phyloP scores from a whole-genome alignment of 139 green algal genomes.

The Yamagishiella unicocca region DNA sequence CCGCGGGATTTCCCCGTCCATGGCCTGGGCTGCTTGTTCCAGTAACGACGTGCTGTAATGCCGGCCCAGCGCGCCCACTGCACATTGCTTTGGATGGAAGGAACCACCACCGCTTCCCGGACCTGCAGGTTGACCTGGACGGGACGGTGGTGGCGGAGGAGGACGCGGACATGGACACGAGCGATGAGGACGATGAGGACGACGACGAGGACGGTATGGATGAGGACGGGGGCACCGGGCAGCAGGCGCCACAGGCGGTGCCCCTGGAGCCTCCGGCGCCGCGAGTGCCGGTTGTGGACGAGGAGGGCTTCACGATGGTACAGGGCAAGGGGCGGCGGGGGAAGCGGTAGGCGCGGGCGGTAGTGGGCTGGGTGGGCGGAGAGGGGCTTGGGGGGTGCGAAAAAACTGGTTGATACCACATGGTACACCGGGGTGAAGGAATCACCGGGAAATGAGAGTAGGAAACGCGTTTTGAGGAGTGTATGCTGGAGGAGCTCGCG shows the following conservation, averaged over 20 bases:
- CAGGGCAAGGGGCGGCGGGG: constrained; percentile 58
- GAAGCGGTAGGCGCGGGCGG: constrained; percentile 5
- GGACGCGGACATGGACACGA: constrained; percentile 53
- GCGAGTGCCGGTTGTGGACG: constrained; percentile 66
- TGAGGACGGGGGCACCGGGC: constrained; percentile 39
- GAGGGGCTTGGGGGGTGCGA: neutral
- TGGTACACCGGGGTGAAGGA: no score
- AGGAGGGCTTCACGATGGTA: constrained; percentile 79
- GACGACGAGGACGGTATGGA: constrained; percentile 61
- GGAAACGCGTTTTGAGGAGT: no score
- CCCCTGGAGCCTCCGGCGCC: constrained; percentile 27
- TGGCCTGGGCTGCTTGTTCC: no score
- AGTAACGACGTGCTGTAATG: no score
- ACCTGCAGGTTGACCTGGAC: constrained; percentile 68
- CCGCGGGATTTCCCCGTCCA: no score
- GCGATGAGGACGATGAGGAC: constrained; percentile 47
- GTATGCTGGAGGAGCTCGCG: no score
- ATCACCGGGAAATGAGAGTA: no score
- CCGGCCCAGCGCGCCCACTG: no score
- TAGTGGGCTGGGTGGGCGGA: neutral
- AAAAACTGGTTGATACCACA: no score
- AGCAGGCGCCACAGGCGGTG: constrained; percentile 20
- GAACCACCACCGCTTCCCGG: neutral
- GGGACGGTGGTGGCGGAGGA: constrained; percentile 64
- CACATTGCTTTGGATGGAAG: no score